Evolutionary conservation across 441 rosid genomes (phyloP).

Genomic region (Viola pubescens): DNA sequence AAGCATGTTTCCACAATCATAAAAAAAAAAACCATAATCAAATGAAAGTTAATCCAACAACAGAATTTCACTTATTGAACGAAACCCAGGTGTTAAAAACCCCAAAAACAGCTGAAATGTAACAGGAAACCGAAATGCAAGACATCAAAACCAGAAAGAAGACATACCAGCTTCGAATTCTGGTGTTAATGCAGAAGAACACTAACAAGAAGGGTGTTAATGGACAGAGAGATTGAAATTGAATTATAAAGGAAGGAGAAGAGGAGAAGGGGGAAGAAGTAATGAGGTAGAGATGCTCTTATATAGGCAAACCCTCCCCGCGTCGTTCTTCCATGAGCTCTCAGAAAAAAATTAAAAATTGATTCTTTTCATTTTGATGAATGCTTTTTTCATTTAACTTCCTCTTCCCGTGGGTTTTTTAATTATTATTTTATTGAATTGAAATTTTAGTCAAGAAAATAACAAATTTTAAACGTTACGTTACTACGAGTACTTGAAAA

Average conservation of each 20-base stretch:
- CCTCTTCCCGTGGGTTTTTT: no score
- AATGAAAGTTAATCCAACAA: neutral
- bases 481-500: no score
- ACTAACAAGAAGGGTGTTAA: constrained; percentile 7
- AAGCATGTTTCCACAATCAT: neutral
- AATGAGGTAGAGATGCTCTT: constrained; percentile 24
- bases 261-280: constrained; percentile 40
- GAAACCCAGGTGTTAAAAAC: constrained; percentile 17
- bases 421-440: no score
- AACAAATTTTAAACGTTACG: no score
- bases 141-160: constrained; percentile 5
- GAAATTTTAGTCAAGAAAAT: neutral
- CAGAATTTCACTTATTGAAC: neutral
- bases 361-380: neutral
- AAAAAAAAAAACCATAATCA: neutral
- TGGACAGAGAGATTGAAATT: constrained; percentile 8
- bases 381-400: neutral
- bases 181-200: neutral
- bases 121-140: constrained; percentile 14
- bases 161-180: constrained; percentile 23
- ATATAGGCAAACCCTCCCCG: constrained; percentile 34
- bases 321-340: neutral
- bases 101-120: constrained; percentile 1
- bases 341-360: neutral
- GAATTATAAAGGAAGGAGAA: constrained; percentile 1